These are phyloP conservation scores for Pycnococcus provasolii DNA, from an alignment of 139 green algal genomes.

Conservation along the genomic window DNA sequence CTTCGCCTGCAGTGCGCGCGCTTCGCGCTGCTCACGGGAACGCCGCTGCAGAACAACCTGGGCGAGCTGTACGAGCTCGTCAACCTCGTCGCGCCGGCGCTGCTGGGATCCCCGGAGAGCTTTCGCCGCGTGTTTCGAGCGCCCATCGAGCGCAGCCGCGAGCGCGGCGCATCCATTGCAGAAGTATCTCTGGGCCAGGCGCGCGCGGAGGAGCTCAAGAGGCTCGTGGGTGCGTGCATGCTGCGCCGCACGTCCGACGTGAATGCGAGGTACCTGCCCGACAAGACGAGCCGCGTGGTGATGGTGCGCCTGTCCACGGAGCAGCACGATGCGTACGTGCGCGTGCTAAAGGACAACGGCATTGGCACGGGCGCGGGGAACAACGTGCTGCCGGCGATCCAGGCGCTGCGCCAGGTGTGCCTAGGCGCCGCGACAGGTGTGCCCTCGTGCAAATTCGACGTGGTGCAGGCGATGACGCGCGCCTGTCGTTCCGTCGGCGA, in stretches of 20 bases:
- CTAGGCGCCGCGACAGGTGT: no score
- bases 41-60: conserved; percentile 75
- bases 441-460: neutral
- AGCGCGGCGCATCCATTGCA: neutral
- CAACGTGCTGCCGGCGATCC: conserved; percentile 14
- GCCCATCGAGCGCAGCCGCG: neutral
- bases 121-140: conserved; percentile 7
- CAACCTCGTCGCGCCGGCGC: conserved; percentile 53
- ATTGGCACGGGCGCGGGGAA: neutral
- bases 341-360: conserved; percentile 33
- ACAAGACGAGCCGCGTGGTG: conserved; percentile 48
- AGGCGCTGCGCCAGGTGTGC: conserved; percentile 14
- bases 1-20: conserved; percentile 52
- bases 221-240: conserved; percentile 45
- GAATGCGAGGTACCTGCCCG: conserved; percentile 59
- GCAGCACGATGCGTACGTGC: conserved; percentile 44
- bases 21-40: conserved; percentile 66
- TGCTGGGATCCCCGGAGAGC: conserved; percentile 31
- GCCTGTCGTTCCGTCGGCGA: neutral
- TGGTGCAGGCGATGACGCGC: neutral
- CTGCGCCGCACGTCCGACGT: conserved; percentile 57
- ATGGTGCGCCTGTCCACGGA: conserved; percentile 50
- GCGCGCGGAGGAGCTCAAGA: conserved; percentile 39
- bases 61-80: conserved; percentile 57
- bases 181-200: neutral